Evolutionary conservation across 1,139 yeast species (phyloP).

Genomic region (Geotrichum candidum): DNA sequence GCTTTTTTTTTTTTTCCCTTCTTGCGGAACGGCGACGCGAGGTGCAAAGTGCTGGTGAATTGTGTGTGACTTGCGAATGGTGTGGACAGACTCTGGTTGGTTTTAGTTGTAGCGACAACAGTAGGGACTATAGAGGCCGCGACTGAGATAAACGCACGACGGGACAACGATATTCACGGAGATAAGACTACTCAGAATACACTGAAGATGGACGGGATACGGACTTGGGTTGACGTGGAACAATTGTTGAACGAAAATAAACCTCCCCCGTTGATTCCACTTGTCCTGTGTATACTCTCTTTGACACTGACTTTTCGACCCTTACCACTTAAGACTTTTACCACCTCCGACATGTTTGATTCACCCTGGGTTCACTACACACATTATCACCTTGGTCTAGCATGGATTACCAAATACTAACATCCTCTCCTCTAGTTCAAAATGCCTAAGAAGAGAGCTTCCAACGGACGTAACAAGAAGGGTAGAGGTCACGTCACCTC

Average conservation of each 20-base stretch:
- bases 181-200: background rate
- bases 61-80: background rate
- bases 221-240: background rate
- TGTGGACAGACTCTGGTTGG: background rate
- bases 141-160: background rate
- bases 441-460: constrained; percentile 99
- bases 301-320: background rate
- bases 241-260: background rate
- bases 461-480: constrained; percentile 99
- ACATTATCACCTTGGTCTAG: background rate
- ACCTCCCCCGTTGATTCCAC: background rate
- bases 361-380: background rate
- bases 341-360: background rate
- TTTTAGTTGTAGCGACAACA: background rate
- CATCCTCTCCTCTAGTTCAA: constrained; percentile 32
- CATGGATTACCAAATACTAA: background rate
- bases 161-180: background rate
- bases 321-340: background rate
- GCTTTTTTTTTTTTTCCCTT: background rate
- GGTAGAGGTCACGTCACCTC: constrained; percentile 99
- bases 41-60: background rate
- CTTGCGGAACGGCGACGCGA: background rate
- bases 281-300: background rate
- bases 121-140: background rate
- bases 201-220: background rate